A percentile compares a stretch with the other conserved stretches of the same genome.
phyloP scores from a whole-genome alignment of 2,329 filamentous ascomycete species.

The Sarocladiaceae sp. region DNA sequence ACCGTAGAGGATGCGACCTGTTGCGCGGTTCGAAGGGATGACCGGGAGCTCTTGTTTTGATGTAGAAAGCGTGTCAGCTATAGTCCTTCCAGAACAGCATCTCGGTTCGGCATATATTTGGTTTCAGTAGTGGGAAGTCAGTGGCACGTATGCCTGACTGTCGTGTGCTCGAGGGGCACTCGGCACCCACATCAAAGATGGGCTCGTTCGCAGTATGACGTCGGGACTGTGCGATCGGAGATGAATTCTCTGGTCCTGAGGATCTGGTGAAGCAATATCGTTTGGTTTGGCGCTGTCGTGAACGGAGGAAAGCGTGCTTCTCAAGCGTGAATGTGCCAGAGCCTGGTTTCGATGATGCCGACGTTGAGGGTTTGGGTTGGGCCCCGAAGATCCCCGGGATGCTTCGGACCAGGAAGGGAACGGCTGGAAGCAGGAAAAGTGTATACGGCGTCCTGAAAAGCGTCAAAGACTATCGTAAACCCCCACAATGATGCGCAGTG shows the following conservation, averaged over 20 bases:
- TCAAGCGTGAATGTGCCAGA: not conserved
- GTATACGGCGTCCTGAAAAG: too few relatives aligned
- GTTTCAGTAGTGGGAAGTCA: not conserved
- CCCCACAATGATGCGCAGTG: too few relatives aligned
- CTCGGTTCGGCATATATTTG: not conserved
- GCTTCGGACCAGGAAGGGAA: not conserved
- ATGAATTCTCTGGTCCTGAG: too few relatives aligned
- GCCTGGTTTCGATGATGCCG: not conserved
- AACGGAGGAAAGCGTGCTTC: not conserved
- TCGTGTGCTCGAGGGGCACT: constrained; percentile 7
- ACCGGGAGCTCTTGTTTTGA: not conserved
- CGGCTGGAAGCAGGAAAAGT: not conserved
- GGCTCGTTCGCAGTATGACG: not conserved
- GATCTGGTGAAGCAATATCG: too few relatives aligned
- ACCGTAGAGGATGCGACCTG: not conserved
- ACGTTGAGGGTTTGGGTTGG: not conserved
- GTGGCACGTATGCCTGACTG: not conserved
- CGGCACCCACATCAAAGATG: constrained; percentile 8
- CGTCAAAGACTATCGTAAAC: too few relatives aligned
- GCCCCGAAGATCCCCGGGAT: too few relatives aligned
- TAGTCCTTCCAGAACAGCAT: not conserved
- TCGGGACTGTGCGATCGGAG: not conserved
- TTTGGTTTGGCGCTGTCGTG: not conserved
- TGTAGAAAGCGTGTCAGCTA: not conserved
- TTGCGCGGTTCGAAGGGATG: not conserved